phyloP scores from a whole-genome alignment of 257 asterid genomes.

The Mitragyna speciosa region DNA sequence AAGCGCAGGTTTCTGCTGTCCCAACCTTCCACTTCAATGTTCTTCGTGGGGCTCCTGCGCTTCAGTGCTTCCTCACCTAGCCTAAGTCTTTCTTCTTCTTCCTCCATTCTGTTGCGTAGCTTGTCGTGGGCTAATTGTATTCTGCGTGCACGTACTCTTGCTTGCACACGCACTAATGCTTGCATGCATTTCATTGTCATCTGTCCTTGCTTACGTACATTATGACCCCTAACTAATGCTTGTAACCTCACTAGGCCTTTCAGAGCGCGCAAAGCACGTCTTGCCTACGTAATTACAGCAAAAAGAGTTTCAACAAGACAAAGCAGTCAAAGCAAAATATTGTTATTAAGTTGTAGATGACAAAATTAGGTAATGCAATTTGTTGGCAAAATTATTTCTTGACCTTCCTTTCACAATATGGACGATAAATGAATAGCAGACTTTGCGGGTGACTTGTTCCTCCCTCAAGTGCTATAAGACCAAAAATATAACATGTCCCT shows the following conservation, averaged over 20 bases:
- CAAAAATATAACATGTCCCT: neutral
- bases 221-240: conserved; percentile 88
- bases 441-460: neutral
- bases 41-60: conserved; percentile 36
- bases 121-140: conserved; percentile 56
- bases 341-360: neutral
- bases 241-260: conserved; percentile 95
- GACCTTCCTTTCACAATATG: neutral
- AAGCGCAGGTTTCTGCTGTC: conserved; percentile 47
- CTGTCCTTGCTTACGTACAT: conserved; percentile 87
- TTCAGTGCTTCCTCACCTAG: conserved; percentile 35
- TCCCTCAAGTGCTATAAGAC: neutral
- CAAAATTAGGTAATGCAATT: neutral
- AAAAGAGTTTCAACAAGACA: neutral
- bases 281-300: conserved; percentile 46
- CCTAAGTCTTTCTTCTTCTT: conserved; percentile 32
- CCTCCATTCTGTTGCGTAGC: conserved; percentile 43
- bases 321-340: neutral
- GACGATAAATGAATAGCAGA: neutral
- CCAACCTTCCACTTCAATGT: conserved; percentile 44
- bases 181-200: conserved; percentile 99
- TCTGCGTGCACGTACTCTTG: conserved; percentile 74
- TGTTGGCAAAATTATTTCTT: neutral
- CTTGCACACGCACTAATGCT: conserved; percentile 89
- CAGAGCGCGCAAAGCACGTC: conserved; percentile 82